Conservation (phyloP, 129 eudicot genomes). For the Heracleum sosnowskyi region DNA sequence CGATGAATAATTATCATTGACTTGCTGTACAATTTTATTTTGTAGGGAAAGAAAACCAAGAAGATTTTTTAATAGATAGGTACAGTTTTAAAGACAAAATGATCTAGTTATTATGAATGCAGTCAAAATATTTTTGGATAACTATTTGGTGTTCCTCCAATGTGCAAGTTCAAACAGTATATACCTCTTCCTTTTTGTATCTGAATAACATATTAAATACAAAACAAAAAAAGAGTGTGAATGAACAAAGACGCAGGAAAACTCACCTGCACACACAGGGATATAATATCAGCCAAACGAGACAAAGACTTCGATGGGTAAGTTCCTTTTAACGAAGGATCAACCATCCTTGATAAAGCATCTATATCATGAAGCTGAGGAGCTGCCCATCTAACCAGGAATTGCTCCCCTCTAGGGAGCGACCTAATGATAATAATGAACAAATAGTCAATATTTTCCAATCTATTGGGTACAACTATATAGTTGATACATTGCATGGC, state of each 20-base stretch:
- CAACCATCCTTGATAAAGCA: slow-evolving; percentile 84
- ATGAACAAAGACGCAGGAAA: slow-evolving; percentile 1
- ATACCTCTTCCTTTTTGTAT: neutral
- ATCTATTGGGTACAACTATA: neutral
- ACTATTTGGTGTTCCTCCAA: neutral
- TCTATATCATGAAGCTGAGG: slow-evolving; percentile 82
- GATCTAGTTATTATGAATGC: neutral
- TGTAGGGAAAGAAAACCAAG: neutral
- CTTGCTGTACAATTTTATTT: neutral
- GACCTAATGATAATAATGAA: slow-evolving; percentile 25
- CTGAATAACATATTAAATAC: neutral
- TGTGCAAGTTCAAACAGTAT: neutral
- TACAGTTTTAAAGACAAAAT: neutral
- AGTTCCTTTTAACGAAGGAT: slow-evolving; percentile 59
- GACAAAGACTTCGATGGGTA: slow-evolving; percentile 78
- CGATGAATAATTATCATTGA: neutral
- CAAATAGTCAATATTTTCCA: neutral
- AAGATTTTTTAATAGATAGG: neutral
- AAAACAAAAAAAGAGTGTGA: neutral
- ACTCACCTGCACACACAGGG: slow-evolving; percentile 82
- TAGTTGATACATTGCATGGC: neutral
- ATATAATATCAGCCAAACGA: slow-evolving; percentile 85
- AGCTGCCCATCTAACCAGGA: slow-evolving; percentile 89
- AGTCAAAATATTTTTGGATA: neutral
- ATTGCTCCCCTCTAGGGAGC: slow-evolving; percentile 81